Percentiles rank a stretch among this genome's conserved stretches.
These are phyloP conservation scores for Trebouxia sp. DNA, from an alignment of 139 green algal genomes.

Conservation along the genomic window DNA sequence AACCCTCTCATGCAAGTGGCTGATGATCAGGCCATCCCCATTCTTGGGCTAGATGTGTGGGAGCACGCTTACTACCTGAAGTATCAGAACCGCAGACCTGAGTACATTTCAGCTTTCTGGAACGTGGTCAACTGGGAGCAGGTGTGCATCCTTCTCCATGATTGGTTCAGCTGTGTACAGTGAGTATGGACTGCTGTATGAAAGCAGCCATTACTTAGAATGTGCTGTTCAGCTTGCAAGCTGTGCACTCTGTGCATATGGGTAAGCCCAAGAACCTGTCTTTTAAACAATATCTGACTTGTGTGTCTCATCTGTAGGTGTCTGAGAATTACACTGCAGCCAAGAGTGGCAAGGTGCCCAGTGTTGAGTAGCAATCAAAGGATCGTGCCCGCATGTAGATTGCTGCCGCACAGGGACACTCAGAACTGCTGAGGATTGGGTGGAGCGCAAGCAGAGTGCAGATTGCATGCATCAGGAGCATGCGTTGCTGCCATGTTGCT, in stretches of 20 bases:
- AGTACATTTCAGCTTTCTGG: conserved; percentile 81
- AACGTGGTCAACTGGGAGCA: conserved; percentile 76
- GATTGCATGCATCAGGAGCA: too few relatives aligned
- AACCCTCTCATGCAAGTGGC: conserved; percentile 70
- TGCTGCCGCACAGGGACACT: too few relatives aligned
- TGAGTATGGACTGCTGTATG: too few relatives aligned
- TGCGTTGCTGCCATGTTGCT: too few relatives aligned
- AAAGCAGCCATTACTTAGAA: too few relatives aligned
- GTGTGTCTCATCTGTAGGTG: conserved; percentile 28
- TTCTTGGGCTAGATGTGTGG: conserved; percentile 67
- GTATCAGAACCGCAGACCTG: conserved; percentile 63
- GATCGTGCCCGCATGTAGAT: not conserved
- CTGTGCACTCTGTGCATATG: not conserved
- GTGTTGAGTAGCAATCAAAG: conserved; percentile 26
- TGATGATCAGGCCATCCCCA: conserved; percentile 66
- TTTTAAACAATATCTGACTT: not conserved
- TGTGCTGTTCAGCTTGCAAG: too few relatives aligned
- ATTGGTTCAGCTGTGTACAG: too few relatives aligned
- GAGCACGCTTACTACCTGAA: conserved; percentile 42
- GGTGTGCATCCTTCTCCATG: not conserved
- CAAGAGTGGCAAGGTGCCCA: conserved; percentile 32
- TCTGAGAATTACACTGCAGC: conserved; percentile 35
- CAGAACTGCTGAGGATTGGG: too few relatives aligned
- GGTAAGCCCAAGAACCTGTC: not conserved
- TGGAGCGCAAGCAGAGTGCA: too few relatives aligned